Base-by-base conservation (phyloP, 2,329 filamentous ascomycete genomes). In the Botryotinia globosa region DNA sequence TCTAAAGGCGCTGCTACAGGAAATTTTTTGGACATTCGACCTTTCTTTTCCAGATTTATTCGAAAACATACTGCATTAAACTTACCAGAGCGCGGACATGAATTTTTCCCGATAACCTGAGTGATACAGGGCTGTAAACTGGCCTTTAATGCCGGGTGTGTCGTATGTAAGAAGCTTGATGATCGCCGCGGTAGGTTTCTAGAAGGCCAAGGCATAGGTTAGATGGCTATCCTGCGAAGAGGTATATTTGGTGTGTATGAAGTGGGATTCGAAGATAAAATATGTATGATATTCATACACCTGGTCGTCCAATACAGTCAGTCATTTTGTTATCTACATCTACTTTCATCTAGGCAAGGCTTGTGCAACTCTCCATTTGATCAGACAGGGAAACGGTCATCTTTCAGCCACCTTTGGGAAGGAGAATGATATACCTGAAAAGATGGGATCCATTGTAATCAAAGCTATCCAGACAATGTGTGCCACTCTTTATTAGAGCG, bases 31-130 rank as follows among this genome's bases (percentile, higher is more conserved):
- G 25, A 1, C 14, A 54, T 54, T n/a, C 12, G 4, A 14, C 12
- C 25, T 54, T 54, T 54, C 25, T 7, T 16, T 0, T 0, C 5
- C 25, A 10, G 0, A n/a, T 4, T 54, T 54, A 10, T 16, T 9
- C 4, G 12, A 16, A 7, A 7, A n/a, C 10, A 54, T 54, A 7
- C 25, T 54, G 14, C 0, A 54, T 54, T 54, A 6, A 54, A 14
- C 48, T n/a, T n/a, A 54, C 25, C 12, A 16, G 1, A 2, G 1
- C 16, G 12, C 25, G 25, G 12, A n/a, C 10, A 54, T 54, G 12
- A 54, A 54, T 54, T 54, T 6, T n/a, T 16, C 12, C 48, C 48
- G 10, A 54, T 16, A n/a, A 54, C 10, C 4, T 22, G 48, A 54
- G 48, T 54, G 4, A n/a, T n/a, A n/a, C 25, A 54, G 25, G 48